Evolutionary conservation across 2,329 filamentous ascomycete species (phyloP), one percentile per base, ranked within the genome.

Genomic region (Aspergillus awamori): DNA sequence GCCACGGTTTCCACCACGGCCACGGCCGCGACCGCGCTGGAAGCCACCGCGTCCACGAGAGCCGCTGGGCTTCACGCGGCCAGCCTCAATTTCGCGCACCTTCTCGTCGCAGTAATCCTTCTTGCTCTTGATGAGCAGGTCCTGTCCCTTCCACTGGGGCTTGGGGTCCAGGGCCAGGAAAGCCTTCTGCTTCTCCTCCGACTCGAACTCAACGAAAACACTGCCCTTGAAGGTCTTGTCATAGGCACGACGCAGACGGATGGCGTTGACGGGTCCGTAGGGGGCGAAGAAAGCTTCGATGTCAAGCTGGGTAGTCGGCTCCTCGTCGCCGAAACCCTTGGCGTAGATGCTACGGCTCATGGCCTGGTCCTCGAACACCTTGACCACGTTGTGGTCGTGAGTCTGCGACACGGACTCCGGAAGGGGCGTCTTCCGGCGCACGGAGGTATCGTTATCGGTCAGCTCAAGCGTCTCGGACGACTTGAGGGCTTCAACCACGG

Each of bases 261-360:
- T 89, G 51, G 89, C 86, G 72, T 91, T 92, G 70, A 92, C 86
- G 33, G 90, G 84, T 51, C 93, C 94, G 75, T 88, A 93, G 61
- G 89, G 85, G 59, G 88, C 84, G 76, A 98, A 97, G 82, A 96
- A 97, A 63, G 88, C 88, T 81, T 99, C 95, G 60, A 99, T 89
- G 65, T 97, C 92, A 76, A 97, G 92, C 78, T 98, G 95, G 28
- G 93, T 94, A 63, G 87, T 89, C 10, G 89, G 84, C n/a, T 85
- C 83, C 79, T 97, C 93, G 48, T 90, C 86, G 48, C 93, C 93
- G 71, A 99, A 99, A 53, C 93, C 94, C 83, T 98, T 99, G 70
- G 86, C 92, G 77, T 99, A 99, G 73, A 96, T 86, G 70, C 89
- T 94, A 61, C 89, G 84, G 61, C 86, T 84, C 77, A 93, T 89